phyloP scores from a whole-genome alignment of 371 early-diverging fungal species.

The Pancytospora philotis region DNA sequence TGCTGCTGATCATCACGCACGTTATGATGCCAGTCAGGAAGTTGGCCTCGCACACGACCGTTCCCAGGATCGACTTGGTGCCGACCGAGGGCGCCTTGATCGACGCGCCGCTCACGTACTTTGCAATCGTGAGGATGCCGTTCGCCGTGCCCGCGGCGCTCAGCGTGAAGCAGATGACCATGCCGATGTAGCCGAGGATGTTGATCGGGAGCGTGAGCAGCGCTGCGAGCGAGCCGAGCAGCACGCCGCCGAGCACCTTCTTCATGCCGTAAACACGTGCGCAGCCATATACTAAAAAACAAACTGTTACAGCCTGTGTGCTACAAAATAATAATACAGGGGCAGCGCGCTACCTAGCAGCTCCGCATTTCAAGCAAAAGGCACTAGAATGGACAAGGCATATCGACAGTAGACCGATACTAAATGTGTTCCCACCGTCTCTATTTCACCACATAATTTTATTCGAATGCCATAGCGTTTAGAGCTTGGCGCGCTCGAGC shows the following conservation, averaged over 20 bases:
- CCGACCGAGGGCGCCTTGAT: constrained; percentile 53
- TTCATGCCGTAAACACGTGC: too few relatives aligned
- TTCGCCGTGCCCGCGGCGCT: constrained; percentile 51
- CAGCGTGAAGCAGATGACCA: constrained; percentile 51
- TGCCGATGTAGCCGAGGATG: constrained; percentile 44
- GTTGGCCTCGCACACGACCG: constrained; percentile 60
- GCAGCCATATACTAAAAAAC: too few relatives aligned
- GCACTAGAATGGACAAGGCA: too few relatives aligned
- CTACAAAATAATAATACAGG: too few relatives aligned
- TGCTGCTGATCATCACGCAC: constrained; percentile 46
- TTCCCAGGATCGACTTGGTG: constrained; percentile 56
- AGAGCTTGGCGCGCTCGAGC: constrained; percentile 63
- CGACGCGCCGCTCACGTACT: constrained; percentile 54
- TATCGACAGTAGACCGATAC: too few relatives aligned
- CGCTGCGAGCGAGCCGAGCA: constrained; percentile 3
- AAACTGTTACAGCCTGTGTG: too few relatives aligned
- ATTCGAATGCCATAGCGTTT: too few relatives aligned
- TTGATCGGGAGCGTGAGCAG: constrained; percentile 12
- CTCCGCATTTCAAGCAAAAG: too few relatives aligned
- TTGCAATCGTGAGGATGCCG: constrained; percentile 51
- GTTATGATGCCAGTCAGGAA: constrained; percentile 49
- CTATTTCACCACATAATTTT: too few relatives aligned
- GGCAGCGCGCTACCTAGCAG: too few relatives aligned
- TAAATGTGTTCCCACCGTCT: too few relatives aligned
- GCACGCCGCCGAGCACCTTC: neutral